A percentile compares a stretch with the other conserved stretches of the same genome.
phyloP scores from a whole-genome alignment of 2,329 filamentous ascomycete genomes.

The Diaporthe ilicicola region DNA sequence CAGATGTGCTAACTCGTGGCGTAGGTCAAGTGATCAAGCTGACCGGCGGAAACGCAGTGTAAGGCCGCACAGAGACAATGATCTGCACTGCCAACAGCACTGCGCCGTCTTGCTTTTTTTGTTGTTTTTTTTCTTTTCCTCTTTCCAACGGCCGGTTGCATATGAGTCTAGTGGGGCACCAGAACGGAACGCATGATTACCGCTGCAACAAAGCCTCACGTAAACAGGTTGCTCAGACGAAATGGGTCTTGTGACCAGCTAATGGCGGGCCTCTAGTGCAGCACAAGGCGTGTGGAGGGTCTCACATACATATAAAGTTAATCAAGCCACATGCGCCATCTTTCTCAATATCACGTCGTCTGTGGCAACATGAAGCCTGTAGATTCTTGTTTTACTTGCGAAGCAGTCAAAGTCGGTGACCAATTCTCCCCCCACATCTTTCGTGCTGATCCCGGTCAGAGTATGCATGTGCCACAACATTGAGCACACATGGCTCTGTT shows the following conservation, averaged over 20 bases:
- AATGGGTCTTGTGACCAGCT: background rate
- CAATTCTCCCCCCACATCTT: background rate
- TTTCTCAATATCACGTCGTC: background rate
- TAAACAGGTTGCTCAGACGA: background rate
- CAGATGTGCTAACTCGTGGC: slow-evolving; percentile 24
- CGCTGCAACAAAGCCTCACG: background rate
- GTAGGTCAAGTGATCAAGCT: slow-evolving; percentile 51
- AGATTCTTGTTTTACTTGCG: background rate
- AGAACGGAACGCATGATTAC: background rate
- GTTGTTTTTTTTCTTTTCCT: background rate
- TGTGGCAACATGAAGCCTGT: background rate
- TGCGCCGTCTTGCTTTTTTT: slow-evolving; percentile 9
- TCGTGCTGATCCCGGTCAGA: background rate
- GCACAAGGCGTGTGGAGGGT: slow-evolving; percentile 4
- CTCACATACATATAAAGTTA: slow-evolving; percentile 17
- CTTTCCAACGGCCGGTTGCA: background rate
- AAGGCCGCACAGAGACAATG: slow-evolving; percentile 32
- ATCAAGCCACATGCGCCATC: slow-evolving; percentile 13
- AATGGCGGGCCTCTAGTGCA: background rate
- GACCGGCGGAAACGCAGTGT: slow-evolving; percentile 46
- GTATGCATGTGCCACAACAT: background rate
- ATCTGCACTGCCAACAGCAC: slow-evolving; percentile 26
- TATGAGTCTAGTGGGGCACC: background rate
- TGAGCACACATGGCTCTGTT: background rate
- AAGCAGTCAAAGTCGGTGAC: background rate